phyloP scores from a whole-genome alignment of 257 asterid species.

The Datura wrightii region DNA sequence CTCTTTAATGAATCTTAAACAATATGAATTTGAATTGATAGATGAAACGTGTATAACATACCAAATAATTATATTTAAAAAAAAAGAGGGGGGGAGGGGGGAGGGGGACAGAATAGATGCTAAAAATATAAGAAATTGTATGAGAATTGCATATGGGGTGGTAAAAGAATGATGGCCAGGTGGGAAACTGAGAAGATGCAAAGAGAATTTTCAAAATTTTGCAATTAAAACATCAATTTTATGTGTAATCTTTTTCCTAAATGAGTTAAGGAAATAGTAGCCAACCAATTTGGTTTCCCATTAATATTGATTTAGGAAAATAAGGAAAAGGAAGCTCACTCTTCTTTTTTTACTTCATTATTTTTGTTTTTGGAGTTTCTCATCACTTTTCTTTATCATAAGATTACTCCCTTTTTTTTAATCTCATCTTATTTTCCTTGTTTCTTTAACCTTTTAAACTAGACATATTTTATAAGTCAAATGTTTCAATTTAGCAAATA shows the following conservation, averaged over 20 bases:
- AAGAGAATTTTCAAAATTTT: neutral
- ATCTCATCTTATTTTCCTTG: too few species aligned
- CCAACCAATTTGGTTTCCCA: neutral
- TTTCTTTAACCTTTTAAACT: too few species aligned
- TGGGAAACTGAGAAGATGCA: neutral
- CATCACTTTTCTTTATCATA: neutral
- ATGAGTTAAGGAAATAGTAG: neutral
- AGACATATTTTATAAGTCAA: too few species aligned
- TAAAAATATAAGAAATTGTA: neutral
- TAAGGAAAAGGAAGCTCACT: neutral
- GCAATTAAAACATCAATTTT: neutral
- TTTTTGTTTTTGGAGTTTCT: neutral
- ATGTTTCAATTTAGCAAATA: neutral
- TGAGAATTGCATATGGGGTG: neutral
- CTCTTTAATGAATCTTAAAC: neutral
- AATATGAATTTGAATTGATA: rapidly evolving
- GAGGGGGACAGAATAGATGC: neutral
- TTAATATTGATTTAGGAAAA: neutral
- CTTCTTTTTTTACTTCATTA: neutral
- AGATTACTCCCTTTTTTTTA: neutral
- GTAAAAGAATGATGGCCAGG: neutral
- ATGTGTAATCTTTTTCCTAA: neutral
- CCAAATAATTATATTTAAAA: neutral
- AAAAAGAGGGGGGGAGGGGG: neutral
- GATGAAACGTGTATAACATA: neutral